Evolutionary conservation across 2,329 filamentous ascomycete species (phyloP), one percentile per base, ranked within the genome.

Genomic region (Cladobotryum mycophilum): DNA sequence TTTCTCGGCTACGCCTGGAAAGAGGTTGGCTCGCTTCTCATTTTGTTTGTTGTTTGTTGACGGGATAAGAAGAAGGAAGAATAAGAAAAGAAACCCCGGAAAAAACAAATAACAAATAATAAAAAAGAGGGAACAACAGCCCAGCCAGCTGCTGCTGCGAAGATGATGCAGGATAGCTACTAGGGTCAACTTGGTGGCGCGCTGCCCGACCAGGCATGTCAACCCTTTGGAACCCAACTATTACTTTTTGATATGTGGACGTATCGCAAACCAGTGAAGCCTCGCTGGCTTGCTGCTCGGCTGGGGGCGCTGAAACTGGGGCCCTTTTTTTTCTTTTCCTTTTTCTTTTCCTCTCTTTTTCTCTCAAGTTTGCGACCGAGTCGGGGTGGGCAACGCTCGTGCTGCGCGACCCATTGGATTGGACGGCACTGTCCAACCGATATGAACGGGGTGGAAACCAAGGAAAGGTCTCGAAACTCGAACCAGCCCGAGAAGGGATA

Each of bases 191-290:
- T 30, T 22, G 43, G 38, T 45, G 49, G 36, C 49, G 47, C 41
- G 52, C 52, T 54, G 49, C 49, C 49, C 49, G 52, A 54, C 49
- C 45, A 48, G 45, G 33, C 46, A 52, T 52, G 41, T 35, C 41
- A 35, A 52, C 52, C 49, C 42, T 17, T 38, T 38, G 36, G 36
- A 54, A 52, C 37, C 37, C 20, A 45, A 42, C 22, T 41, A 37
- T 42, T 40, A 37, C 13, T 25, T 46, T 37, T 20, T 36, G 30
- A 48, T 40, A 47, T 47, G 38, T 42, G 43, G 51, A 49, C 51
- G 47, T 42, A 35, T 49, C 46, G 34, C 51, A 42, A 38, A 40
- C 51, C 42, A 43, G 46, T 41, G 46, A 46, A 53, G 46, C 42
- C 20, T 41, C 33, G 25, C 25, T 30, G 25, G 25, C 25, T 30